These are phyloP conservation scores for Aeminium ludgeri DNA, from an alignment of 495 filamentous ascomycete genomes.

Conservation along the genomic window DNA sequence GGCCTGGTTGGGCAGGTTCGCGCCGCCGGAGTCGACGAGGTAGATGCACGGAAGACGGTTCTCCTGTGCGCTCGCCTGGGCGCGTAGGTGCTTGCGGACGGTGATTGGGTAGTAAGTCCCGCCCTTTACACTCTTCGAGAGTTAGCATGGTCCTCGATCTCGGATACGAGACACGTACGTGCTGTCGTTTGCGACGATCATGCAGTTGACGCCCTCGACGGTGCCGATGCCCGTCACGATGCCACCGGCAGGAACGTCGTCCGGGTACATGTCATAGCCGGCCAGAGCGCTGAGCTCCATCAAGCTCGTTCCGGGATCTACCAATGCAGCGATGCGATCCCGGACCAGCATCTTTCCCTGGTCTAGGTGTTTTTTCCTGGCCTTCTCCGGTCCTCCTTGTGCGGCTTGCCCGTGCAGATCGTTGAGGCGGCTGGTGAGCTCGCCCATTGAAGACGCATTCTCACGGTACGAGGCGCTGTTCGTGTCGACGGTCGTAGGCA, in stretches of 20 bases:
- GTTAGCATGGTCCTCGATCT: background rate
- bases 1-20: conserved; percentile 88
- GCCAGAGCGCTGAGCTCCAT: conserved; percentile 80
- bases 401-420: conserved; percentile 52
- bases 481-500: conserved; percentile 62
- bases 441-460: conserved; percentile 63
- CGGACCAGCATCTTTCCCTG: conserved; percentile 88
- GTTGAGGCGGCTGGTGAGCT: conserved; percentile 47
- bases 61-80: conserved; percentile 78
- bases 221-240: conserved; percentile 89
- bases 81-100: conserved; percentile 91
- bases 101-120: conserved; percentile 97
- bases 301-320: conserved; percentile 82
- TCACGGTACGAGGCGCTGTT: conserved; percentile 62
- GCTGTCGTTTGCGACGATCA: conserved; percentile 93
- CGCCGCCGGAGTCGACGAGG: conserved; percentile 89
- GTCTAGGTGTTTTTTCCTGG: conserved; percentile 72
- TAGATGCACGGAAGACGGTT: conserved; percentile 85
- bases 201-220: conserved; percentile 77
- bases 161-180: conserved; percentile 32
- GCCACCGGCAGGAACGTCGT: conserved; percentile 72
- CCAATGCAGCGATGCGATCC: conserved; percentile 71
- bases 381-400: conserved; percentile 64
- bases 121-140: conserved; percentile 56
- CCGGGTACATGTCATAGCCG: conserved; percentile 71